Evolutionary conservation across 2,329 filamentous ascomycete genomes (phyloP).

Genomic region (Graphiopsis chlorocephala): DNA sequence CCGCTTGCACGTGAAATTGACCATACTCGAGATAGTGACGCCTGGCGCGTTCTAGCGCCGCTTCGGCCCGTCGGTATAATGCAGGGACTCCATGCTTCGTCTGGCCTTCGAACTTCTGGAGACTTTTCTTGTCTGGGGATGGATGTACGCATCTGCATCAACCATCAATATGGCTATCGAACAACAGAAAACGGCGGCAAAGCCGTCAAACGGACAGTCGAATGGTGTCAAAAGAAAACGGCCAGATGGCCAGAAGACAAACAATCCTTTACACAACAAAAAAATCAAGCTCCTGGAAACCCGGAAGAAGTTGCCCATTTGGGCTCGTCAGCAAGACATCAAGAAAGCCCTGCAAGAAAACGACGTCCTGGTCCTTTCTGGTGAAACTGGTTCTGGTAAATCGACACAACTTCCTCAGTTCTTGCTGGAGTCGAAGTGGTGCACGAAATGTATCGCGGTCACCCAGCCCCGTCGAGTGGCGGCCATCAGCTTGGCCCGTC

Average conservation of each 20-base stretch:
- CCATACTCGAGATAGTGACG: constrained; percentile 3
- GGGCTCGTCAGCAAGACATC: constrained; percentile 69
- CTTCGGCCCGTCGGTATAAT: constrained; percentile 7
- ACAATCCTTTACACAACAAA: constrained; percentile 22
- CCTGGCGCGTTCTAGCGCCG: not conserved
- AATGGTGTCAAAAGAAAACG: constrained; percentile 22
- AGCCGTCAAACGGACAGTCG: not conserved
- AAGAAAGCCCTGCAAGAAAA: constrained; percentile 56
- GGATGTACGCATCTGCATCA: not conserved
- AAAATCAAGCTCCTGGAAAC: constrained; percentile 26
- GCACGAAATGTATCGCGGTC: constrained; percentile 80
- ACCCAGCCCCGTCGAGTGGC: constrained; percentile 93
- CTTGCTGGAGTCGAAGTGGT: constrained; percentile 76
- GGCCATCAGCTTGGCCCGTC: constrained; percentile 82
- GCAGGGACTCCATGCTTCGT: not conserved
- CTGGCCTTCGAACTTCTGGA: constrained; percentile 4
- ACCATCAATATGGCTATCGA: not conserved
- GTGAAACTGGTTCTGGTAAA: constrained; percentile 95
- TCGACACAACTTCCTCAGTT: constrained; percentile 96
- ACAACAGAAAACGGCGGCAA: not conserved
- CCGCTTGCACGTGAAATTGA: constrained; percentile 11
- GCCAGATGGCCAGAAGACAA: constrained; percentile 11
- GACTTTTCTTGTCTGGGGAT: constrained; percentile 10
- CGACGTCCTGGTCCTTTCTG: constrained; percentile 79
- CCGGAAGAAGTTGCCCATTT: constrained; percentile 76